Evolutionary conservation across 1,284 basidiomycete genomes (phyloP).

Genomic region (Puccinia novopanici): DNA sequence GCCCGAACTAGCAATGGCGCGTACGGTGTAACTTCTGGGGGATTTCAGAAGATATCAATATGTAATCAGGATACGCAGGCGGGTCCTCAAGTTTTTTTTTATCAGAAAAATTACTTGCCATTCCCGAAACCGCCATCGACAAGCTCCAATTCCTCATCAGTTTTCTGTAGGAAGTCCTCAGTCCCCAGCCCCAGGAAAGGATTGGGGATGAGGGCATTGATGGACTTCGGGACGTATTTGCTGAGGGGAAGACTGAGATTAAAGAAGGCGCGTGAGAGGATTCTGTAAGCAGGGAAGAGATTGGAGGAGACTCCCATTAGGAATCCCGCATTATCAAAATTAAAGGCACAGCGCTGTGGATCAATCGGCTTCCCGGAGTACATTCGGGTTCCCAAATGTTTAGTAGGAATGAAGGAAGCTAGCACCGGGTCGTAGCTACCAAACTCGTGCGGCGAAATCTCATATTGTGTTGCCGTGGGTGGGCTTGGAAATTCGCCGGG

Average conservation of each 20-base stretch:
- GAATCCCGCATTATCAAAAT: constrained; percentile 50
- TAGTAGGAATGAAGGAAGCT: constrained; percentile 35
- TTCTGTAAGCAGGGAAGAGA: constrained; percentile 43
- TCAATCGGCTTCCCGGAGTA: constrained; percentile 36
- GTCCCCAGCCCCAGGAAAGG: constrained; percentile 45
- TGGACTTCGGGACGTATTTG: constrained; percentile 24
- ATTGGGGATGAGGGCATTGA: constrained; percentile 40
- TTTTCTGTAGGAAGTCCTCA: constrained; percentile 17
- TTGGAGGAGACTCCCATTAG: constrained; percentile 47
- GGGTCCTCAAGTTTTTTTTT: background rate
- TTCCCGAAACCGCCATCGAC: constrained; percentile 40
- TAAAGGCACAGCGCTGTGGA: constrained; percentile 7
- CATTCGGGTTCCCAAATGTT: constrained; percentile 35
- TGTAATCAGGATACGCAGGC: background rate
- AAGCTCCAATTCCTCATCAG: constrained; percentile 24
- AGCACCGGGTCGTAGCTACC: constrained; percentile 46
- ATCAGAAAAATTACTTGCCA: constrained; percentile 22
- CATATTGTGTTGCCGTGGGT: constrained; percentile 29
- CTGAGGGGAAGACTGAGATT: constrained; percentile 22
- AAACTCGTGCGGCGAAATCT: constrained; percentile 39
- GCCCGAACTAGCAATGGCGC: constrained; percentile 30
- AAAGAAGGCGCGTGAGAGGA: constrained; percentile 17
- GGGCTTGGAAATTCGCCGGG: constrained; percentile 19
- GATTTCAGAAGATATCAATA: background rate
- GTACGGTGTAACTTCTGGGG: constrained; percentile 42